Conservation (phyloP, 2,329 filamentous ascomycete genomes). For the Aspergillus intermedius region DNA sequence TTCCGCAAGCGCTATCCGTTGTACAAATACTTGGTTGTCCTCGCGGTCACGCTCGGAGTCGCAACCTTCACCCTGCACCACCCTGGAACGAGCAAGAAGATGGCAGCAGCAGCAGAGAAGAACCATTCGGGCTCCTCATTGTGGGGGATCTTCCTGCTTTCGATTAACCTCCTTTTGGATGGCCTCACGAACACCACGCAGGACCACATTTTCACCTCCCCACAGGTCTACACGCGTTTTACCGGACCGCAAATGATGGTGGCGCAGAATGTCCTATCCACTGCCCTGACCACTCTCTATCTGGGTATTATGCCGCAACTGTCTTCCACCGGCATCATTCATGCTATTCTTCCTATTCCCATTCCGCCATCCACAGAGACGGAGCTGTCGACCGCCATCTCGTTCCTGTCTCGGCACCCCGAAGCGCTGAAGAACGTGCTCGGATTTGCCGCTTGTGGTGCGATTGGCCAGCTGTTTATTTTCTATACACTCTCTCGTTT, state of each 20-base stretch:
- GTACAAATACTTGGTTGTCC: slow-evolving; percentile 93
- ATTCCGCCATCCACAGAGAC: slow-evolving; percentile 54
- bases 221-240: slow-evolving; percentile 63
- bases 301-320: slow-evolving; percentile 73
- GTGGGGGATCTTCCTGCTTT: slow-evolving; percentile 69
- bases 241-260: slow-evolving; percentile 99
- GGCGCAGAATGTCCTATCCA: slow-evolving; percentile 85
- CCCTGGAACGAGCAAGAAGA: slow-evolving; percentile 55
- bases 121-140: slow-evolving; percentile 59
- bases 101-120: slow-evolving; percentile 40
- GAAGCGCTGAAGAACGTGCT: slow-evolving; percentile 80
- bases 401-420: slow-evolving; percentile 74
- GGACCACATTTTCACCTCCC: slow-evolving; percentile 77
- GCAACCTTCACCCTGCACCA: slow-evolving; percentile 90
- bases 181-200: slow-evolving; percentile 94
- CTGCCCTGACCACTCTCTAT: slow-evolving; percentile 67
- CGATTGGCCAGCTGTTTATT: slow-evolving; percentile 93
- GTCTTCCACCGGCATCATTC: slow-evolving; percentile 58
- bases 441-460: slow-evolving; percentile 82
- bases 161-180: slow-evolving; percentile 88
- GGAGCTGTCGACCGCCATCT: slow-evolving; percentile 71
- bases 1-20: slow-evolving; percentile 85
- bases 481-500: slow-evolving; percentile 94
- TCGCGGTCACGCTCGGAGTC: slow-evolving; percentile 83
- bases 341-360: slow-evolving; percentile 61